These are phyloP conservation scores for Apocynum venetum DNA, from an alignment of 257 asterid genomes.

Conservation along the genomic window DNA sequence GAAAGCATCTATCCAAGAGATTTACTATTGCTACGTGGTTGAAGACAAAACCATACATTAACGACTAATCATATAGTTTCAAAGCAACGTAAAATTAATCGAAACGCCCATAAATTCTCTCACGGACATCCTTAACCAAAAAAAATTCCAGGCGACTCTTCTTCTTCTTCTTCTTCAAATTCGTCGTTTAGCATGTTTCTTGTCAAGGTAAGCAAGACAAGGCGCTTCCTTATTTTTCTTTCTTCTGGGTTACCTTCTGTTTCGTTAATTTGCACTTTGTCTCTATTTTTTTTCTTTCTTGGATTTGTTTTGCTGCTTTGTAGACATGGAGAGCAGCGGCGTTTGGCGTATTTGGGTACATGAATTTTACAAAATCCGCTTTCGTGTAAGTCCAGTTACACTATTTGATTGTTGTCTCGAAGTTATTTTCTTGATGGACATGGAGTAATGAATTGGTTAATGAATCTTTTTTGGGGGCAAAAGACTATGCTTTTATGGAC, in stretches of 20 bases:
- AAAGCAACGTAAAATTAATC: not conserved
- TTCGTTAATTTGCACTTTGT: not conserved
- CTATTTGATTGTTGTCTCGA: not conserved
- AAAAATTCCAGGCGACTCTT: constrained; percentile 1
- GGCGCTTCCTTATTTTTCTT: not conserved
- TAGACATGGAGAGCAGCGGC: constrained; percentile 69
- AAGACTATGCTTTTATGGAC: not conserved
- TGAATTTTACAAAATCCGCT: constrained; percentile 76
- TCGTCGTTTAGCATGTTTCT: constrained; percentile 61
- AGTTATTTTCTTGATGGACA: constrained; percentile 5
- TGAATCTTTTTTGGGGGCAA: not conserved
- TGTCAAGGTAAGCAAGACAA: constrained; percentile 42
- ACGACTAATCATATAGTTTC: not conserved
- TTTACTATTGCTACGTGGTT: constrained; percentile 12
- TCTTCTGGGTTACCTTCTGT: not conserved
- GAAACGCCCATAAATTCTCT: not conserved
- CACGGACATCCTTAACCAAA: not conserved
- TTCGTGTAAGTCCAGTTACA: constrained; percentile 42
- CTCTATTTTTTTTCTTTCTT: not conserved
- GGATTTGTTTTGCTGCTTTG: constrained; percentile 8
- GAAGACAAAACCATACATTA: not conserved
- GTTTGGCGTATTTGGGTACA: constrained; percentile 74
- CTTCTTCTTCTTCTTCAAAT: constrained; percentile 23
- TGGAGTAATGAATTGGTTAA: no score
- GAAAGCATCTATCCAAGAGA: no score